phyloP scores from a whole-genome alignment of 140 eudicot species.

The Flaveria floridana region DNA sequence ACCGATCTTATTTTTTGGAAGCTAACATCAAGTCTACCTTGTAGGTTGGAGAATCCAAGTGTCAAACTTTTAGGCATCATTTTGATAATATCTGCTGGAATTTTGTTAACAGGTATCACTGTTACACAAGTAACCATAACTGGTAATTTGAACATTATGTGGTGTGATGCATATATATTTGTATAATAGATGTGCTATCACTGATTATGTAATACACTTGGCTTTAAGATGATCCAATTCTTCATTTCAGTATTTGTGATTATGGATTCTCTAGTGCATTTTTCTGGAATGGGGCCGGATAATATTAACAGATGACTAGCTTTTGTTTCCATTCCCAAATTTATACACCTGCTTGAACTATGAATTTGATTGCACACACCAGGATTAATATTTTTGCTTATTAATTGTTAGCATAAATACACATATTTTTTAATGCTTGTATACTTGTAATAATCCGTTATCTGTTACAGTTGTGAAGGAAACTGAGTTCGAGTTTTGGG shows the following conservation, averaged over 20 bases:
- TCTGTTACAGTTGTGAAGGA: slow-evolving; percentile 74
- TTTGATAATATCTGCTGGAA: slow-evolving; percentile 72
- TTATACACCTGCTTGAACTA: slow-evolving; percentile 3
- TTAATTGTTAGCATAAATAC: background rate
- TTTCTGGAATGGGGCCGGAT: background rate
- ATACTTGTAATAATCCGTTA: slow-evolving; percentile 19
- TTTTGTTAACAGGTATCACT: slow-evolving; percentile 75
- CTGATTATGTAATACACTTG: slow-evolving; percentile 1
- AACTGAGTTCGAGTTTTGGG: slow-evolving; percentile 92
- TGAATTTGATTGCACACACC: background rate
- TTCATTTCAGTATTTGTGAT: background rate
- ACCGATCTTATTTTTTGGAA: background rate
- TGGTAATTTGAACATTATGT: slow-evolving; percentile 6
- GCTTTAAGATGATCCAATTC: background rate
- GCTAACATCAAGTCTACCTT: slow-evolving; percentile 29
- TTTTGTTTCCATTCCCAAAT: background rate
- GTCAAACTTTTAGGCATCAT: slow-evolving; percentile 77
- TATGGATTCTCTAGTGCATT: slow-evolving; percentile 16
- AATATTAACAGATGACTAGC: background rate
- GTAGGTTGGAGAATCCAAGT: slow-evolving; percentile 94
- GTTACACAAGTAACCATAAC: slow-evolving; percentile 12
- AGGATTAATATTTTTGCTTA: slow-evolving; percentile 15
- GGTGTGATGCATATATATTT: background rate
- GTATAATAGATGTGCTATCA: background rate
- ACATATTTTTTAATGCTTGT: slow-evolving; percentile 4